Evolutionary conservation across 805 yeast species (phyloP).

Genomic region (Ogataea henricii): DNA sequence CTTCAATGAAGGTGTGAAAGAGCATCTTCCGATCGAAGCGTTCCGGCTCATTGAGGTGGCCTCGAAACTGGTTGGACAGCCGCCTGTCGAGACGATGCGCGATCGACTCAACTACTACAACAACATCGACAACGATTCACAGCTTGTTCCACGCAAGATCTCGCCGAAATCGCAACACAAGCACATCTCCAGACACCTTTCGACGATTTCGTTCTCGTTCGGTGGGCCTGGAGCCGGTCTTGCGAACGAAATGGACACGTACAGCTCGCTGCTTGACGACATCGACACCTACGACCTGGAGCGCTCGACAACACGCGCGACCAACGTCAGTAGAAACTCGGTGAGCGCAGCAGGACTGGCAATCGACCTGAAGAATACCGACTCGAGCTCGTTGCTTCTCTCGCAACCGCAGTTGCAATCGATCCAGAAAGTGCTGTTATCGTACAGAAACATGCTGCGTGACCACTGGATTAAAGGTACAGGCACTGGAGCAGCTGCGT

Average conservation of each 20-base stretch:
- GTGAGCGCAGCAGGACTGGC: conserved; percentile 30
- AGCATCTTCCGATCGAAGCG: conserved; percentile 63
- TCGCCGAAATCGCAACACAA: conserved; percentile 37
- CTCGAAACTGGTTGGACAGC: conserved; percentile 57
- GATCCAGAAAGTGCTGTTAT: conserved; percentile 51
- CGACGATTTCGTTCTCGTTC: conserved; percentile 24
- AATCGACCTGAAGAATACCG: conserved; percentile 31
- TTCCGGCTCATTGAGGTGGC: conserved; percentile 62
- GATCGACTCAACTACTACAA: conserved; percentile 36
- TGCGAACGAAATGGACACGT: conserved; percentile 32
- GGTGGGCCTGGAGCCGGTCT: conserved; percentile 15
- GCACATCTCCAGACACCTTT: conserved; percentile 30
- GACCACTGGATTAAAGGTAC: conserved; percentile 43
- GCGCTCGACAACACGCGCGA: conserved; percentile 20
- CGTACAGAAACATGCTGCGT: conserved; percentile 55
- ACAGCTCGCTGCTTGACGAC: conserved; percentile 36
- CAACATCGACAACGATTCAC: conserved; percentile 41
- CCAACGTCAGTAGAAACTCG: conserved; percentile 22
- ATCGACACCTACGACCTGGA: conserved; percentile 35
- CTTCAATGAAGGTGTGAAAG: conserved; percentile 74
- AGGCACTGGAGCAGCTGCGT: neutral
- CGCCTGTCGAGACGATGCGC: conserved; percentile 46
- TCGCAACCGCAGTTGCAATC: conserved; percentile 41
- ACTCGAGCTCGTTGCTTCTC: conserved; percentile 28
- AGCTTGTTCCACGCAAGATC: conserved; percentile 56